phyloP scores from a whole-genome alignment of 169 alveolate genomes.

The Babesia sp. region DNA sequence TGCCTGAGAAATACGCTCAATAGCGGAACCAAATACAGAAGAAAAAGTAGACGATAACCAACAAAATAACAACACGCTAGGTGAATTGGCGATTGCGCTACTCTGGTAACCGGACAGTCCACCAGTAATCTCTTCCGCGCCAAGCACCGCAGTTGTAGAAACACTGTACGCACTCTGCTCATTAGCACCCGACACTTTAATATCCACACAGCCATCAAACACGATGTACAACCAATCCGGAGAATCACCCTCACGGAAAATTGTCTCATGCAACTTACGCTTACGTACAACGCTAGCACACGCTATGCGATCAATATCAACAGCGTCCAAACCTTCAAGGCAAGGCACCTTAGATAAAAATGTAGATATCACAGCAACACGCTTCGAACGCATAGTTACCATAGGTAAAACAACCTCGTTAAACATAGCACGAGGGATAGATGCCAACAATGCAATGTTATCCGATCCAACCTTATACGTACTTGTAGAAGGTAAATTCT shows the following conservation, averaged over 20 bases:
- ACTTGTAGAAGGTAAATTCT: slow-evolving; percentile 1
- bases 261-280: slow-evolving; percentile 57
- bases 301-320: slow-evolving; percentile 39
- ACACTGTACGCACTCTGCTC: not conserved
- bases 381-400: slow-evolving; percentile 27
- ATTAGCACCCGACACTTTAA: not conserved
- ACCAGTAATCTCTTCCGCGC: slow-evolving; percentile 12
- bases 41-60: slow-evolving; percentile 4
- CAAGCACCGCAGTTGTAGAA: slow-evolving; percentile 9
- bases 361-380: slow-evolving; percentile 30
- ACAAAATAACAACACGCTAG: slow-evolving; percentile 6
- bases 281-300: slow-evolving; percentile 45
- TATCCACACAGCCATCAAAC: slow-evolving; percentile 45
- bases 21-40: not conserved
- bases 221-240: slow-evolving; percentile 42
- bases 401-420: slow-evolving; percentile 35
- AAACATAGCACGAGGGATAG: not conserved
- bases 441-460: slow-evolving; percentile 3
- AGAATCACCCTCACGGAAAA: slow-evolving; percentile 17
- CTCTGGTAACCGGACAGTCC: not conserved
- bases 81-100: slow-evolving; percentile 3
- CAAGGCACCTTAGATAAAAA: slow-evolving; percentile 38
- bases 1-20: not conserved
- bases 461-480: slow-evolving; percentile 3
- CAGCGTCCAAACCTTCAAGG: slow-evolving; percentile 23